Conservation (phyloP, 176 grass and related monocot genomes). For the Juncus inflexus region DNA sequence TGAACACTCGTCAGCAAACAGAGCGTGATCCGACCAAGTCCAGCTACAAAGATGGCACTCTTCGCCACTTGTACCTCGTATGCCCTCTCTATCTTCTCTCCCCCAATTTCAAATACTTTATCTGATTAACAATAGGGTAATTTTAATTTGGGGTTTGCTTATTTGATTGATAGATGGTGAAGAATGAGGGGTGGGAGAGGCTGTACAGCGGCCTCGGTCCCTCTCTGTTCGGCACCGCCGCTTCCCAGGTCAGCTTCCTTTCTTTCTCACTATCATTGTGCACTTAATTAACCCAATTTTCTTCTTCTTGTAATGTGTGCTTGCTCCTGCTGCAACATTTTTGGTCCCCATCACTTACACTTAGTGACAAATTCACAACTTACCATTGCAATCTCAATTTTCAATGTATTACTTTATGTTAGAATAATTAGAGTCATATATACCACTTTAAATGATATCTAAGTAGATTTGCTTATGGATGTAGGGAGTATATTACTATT, state of each 20-base stretch:
- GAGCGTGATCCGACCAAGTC: conserved; percentile 70
- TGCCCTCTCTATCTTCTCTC: conserved; percentile 15
- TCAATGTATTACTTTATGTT: no score
- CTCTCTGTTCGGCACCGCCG: conserved; percentile 75
- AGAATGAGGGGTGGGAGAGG: conserved; percentile 82
- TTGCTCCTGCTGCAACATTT: no score
- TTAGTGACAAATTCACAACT: background rate
- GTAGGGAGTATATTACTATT: conserved; percentile 95
- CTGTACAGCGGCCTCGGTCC: conserved; percentile 77
- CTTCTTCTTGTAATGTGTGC: no score
- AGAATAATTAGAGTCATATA: no score
- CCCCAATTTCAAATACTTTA: background rate
- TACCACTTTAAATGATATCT: no score
- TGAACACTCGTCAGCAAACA: conserved; percentile 95
- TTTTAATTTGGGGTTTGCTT: background rate
- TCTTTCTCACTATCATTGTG: background rate
- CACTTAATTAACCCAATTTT: no score
- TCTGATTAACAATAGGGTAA: background rate
- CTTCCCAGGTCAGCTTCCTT: conserved; percentile 58
- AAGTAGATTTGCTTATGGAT: background rate
- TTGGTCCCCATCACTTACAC: no score
- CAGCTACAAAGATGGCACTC: conserved; percentile 57
- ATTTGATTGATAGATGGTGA: conserved; percentile 49
- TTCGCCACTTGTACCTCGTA: conserved; percentile 60
- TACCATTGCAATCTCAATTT: no score